Conservation (phyloP, 169 alveolate species). For the Sarcocystis neurona region DNA sequence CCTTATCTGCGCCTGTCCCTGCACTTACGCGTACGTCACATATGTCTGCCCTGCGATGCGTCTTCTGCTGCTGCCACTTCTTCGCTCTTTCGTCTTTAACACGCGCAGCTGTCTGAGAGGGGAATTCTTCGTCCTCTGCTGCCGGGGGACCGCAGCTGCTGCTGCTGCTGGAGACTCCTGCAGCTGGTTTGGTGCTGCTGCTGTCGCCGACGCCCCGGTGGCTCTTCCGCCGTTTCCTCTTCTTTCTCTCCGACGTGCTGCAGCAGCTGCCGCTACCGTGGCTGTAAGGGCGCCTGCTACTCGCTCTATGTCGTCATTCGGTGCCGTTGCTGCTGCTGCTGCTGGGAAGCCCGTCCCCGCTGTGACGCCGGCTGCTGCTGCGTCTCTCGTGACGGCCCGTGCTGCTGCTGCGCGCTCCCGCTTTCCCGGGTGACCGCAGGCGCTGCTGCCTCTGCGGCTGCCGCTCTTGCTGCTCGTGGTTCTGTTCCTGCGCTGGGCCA, state of each 20-base stretch:
- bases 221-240: neutral
- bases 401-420: neutral
- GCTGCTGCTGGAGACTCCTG: conserved; percentile 22
- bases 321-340: conserved; percentile 19
- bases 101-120: too few relatives aligned
- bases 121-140: too few relatives aligned
- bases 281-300: conserved; percentile 6
- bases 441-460: conserved; percentile 4
- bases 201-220: neutral
- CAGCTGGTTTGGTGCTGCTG: neutral
- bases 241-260: neutral
- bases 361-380: too few relatives aligned
- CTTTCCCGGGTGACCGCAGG: neutral
- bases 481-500: too few relatives aligned
- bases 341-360: conserved; percentile 1
- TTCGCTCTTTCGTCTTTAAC: too few relatives aligned
- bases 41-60: too few relatives aligned
- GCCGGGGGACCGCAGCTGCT: conserved; percentile 17
- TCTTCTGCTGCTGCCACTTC: too few relatives aligned
- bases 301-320: too few relatives aligned
- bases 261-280: neutral
- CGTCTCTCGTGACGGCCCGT: neutral
- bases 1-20: conserved; percentile 71
- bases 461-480: neutral
- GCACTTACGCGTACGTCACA: too few relatives aligned